phyloP scores from a whole-genome alignment of 169 alveolate genomes.

The Babesia gibsoni region DNA sequence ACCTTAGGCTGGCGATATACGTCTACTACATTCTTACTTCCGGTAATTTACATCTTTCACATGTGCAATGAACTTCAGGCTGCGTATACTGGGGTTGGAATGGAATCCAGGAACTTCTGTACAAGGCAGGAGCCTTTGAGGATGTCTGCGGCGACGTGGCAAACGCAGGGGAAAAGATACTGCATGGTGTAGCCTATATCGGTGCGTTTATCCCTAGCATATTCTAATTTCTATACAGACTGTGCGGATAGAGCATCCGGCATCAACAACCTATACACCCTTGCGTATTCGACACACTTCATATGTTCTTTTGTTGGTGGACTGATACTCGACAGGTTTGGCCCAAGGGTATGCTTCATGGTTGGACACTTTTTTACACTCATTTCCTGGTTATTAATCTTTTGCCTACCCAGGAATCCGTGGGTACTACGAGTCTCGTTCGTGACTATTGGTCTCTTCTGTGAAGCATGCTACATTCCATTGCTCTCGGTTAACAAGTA shows the following conservation, averaged over 20 bases:
- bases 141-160: slow-evolving; percentile 5
- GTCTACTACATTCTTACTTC: not conserved
- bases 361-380: slow-evolving; percentile 30
- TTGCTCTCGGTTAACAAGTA: slow-evolving; percentile 27
- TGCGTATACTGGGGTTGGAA: slow-evolving; percentile 65
- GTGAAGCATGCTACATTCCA: slow-evolving; percentile 46
- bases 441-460: slow-evolving; percentile 41
- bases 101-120: slow-evolving; percentile 38
- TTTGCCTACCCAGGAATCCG: slow-evolving; percentile 14
- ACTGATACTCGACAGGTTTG: slow-evolving; percentile 26
- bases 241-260: slow-evolving; percentile 35
- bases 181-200: not conserved
- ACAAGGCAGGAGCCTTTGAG: slow-evolving; percentile 61
- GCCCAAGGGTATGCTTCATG: slow-evolving; percentile 22
- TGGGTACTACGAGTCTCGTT: slow-evolving; percentile 6
- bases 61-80: slow-evolving; percentile 1
- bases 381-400: slow-evolving; percentile 15
- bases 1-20: not conserved
- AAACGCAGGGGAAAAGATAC: not conserved
- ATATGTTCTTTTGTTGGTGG: slow-evolving; percentile 36
- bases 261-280: slow-evolving; percentile 46
- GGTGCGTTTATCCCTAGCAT: not conserved
- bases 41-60: not conserved
- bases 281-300: slow-evolving; percentile 47
- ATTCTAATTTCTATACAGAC: not conserved